Evolutionary conservation across 805 yeast genomes (phyloP).

Genomic region (Sugiyamaella boreocaroliniensis): DNA sequence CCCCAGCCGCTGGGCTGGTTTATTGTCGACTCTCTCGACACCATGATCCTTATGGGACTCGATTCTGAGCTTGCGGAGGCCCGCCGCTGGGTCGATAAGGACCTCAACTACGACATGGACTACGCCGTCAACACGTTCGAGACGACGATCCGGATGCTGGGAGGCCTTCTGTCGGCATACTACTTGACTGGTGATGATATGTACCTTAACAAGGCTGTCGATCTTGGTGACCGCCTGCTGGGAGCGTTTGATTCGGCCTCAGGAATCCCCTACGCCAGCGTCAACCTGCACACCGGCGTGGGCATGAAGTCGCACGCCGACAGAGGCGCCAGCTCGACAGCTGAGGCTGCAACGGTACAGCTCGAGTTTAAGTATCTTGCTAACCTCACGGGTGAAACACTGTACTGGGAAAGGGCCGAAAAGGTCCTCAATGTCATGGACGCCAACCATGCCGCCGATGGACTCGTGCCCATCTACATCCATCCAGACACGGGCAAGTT

Average conservation of each 20-base stretch:
- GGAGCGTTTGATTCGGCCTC: slow-evolving; percentile 60
- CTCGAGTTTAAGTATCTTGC: slow-evolving; percentile 80
- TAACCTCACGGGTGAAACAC: slow-evolving; percentile 66
- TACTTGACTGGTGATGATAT: slow-evolving; percentile 62
- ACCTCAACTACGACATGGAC: slow-evolving; percentile 63
- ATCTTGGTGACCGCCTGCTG: slow-evolving; percentile 64
- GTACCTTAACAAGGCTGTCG: slow-evolving; percentile 70
- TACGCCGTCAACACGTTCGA: slow-evolving; percentile 78
- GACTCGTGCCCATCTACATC: slow-evolving; percentile 76
- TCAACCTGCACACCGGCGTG: slow-evolving; percentile 59
- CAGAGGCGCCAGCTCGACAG: slow-evolving; percentile 77
- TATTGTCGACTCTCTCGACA: slow-evolving; percentile 80
- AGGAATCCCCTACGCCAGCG: slow-evolving; percentile 75
- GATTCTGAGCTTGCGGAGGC: slow-evolving; percentile 58
- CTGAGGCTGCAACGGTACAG: slow-evolving; percentile 84
- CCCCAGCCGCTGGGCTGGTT: slow-evolving; percentile 86
- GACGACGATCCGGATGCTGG: slow-evolving; percentile 91
- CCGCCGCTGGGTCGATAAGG: slow-evolving; percentile 65
- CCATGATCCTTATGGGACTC: slow-evolving; percentile 68
- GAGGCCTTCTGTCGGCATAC: slow-evolving; percentile 82
- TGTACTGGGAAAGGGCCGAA: slow-evolving; percentile 77
- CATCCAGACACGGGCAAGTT: slow-evolving; percentile 68
- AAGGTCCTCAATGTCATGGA: slow-evolving; percentile 66
- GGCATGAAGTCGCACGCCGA: slow-evolving; percentile 59
- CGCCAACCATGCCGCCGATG: slow-evolving; percentile 55